Evolutionary conservation across 2,329 filamentous ascomycete genomes (phyloP).

Genomic region (Diatrype stigma): DNA sequence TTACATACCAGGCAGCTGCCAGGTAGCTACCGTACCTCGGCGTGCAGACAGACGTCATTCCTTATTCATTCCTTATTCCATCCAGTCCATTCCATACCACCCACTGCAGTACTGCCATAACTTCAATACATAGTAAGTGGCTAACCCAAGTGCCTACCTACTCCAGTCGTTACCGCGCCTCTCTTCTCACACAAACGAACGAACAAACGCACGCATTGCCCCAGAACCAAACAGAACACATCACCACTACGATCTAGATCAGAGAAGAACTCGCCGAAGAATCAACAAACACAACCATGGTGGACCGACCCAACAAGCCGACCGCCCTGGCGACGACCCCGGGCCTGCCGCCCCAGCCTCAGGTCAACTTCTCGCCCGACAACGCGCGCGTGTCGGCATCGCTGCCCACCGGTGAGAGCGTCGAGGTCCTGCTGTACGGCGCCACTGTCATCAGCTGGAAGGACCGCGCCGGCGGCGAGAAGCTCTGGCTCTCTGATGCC

Average conservation of each 20-base stretch:
- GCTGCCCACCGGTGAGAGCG: constrained; percentile 80
- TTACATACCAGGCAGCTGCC: too few relatives aligned
- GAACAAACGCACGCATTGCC: too few relatives aligned
- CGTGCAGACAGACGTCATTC: too few relatives aligned
- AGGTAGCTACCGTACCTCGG: too few relatives aligned
- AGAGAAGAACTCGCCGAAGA: not conserved
- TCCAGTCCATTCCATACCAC: too few relatives aligned
- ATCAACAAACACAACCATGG: constrained; percentile 43
- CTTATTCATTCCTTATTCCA: too few relatives aligned
- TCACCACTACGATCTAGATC: not conserved
- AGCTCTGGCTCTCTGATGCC: constrained; percentile 78
- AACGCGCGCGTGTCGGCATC: constrained; percentile 71
- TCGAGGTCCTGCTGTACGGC: constrained; percentile 83
- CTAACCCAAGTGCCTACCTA: too few relatives aligned
- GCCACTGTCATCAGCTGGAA: constrained; percentile 95
- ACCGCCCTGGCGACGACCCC: constrained; percentile 71
- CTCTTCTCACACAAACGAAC: too few relatives aligned
- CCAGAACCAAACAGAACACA: too few relatives aligned
- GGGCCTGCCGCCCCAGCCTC: constrained; percentile 67
- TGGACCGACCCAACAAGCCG: constrained; percentile 84
- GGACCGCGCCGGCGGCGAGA: constrained; percentile 71
- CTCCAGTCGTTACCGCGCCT: too few relatives aligned
- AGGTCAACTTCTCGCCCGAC: constrained; percentile 69
- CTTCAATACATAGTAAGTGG: too few relatives aligned
- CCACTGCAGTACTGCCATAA: too few relatives aligned